Base-by-base conservation (phyloP, 768 basidiomycete genomes). In the Phallus indusiatus region DNA sequence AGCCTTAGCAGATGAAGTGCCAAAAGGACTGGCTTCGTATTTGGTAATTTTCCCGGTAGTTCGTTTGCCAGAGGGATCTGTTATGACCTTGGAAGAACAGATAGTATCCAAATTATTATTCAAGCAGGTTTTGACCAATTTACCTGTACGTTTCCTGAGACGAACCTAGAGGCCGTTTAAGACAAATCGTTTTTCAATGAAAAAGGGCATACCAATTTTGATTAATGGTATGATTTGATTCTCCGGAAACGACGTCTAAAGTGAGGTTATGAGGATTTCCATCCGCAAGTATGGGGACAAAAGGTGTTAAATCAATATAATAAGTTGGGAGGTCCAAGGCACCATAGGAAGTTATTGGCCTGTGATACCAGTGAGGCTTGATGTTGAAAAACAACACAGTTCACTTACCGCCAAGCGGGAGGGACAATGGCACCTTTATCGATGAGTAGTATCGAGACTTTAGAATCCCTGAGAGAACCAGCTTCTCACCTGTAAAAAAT, bases 311-410 rank as follows among this genome's bases (percentile, higher is more conserved):
- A 68, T 90, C 89, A 18, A 90, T 63, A 68, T 83, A 83, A 68
- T 90, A 90, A 1, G 84, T 87, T 1, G 89, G 88, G 12, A 88
- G 75, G 64, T 90, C 87, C 22, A 89, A 71, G 2, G 86, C 86
- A 10, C 87, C 85, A 60, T 88, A 90, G 0, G 88, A 81, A 0
- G 85, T 78, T 67, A 90, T 88, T 0, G 88, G 88, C 53, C 85
- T 83, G 52, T 9, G 16, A 22, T 59, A 18, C 42, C 8, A 53
- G 14, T 18, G 17, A 22, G 8, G 22, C 47, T 10, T 20, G 2
- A 48, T 52, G 16, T 37, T 16, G 21, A 34, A 2, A 55, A 8
- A 17, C 28, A 10, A 3, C 11, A 2, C 4, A 46, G n/a, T 18
- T 28, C 11, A 53, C 71, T 49, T 55, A 84, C 84, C 82, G 78